Evolutionary conservation across 176 grass and related monocot species (phyloP).

Genomic region (Miscanthus lutarioriparius): DNA sequence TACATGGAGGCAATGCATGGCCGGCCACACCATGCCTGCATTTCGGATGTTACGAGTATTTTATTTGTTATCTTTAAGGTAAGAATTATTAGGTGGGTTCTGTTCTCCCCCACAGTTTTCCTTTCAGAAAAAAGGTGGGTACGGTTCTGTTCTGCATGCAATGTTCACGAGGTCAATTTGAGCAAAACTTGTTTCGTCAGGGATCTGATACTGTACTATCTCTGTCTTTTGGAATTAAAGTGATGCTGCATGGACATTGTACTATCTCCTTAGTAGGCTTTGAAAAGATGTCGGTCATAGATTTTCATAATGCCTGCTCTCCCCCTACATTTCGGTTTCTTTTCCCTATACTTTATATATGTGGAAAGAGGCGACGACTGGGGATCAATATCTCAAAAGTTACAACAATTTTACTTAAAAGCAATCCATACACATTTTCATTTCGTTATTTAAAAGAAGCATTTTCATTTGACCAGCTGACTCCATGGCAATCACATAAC

Average conservation of each 20-base stretch:
- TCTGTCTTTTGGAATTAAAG: slow-evolving; percentile 26
- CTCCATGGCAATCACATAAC: background rate
- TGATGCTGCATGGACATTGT: background rate
- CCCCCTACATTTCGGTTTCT: background rate
- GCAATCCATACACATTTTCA: background rate
- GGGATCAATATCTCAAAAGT: background rate
- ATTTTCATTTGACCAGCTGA: slow-evolving; percentile 13
- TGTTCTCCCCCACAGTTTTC: background rate
- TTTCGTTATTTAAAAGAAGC: background rate
- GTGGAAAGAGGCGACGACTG: background rate
- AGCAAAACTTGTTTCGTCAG: slow-evolving; percentile 15
- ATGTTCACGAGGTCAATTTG: slow-evolving; percentile 34
- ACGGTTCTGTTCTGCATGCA: slow-evolving; percentile 16
- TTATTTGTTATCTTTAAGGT: background rate
- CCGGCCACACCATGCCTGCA: background rate
- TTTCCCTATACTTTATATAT: background rate
- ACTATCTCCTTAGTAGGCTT: too few relatives aligned
- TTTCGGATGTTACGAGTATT: background rate
- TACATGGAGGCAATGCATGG: background rate
- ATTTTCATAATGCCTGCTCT: background rate
- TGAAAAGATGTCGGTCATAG: background rate
- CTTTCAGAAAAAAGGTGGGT: background rate
- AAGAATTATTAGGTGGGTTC: background rate
- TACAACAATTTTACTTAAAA: background rate
- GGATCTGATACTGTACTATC: slow-evolving; percentile 28